These are phyloP conservation scores for Beauveria asiatica DNA, from an alignment of 2,329 filamentous ascomycete species.

Conservation along the genomic window DNA sequence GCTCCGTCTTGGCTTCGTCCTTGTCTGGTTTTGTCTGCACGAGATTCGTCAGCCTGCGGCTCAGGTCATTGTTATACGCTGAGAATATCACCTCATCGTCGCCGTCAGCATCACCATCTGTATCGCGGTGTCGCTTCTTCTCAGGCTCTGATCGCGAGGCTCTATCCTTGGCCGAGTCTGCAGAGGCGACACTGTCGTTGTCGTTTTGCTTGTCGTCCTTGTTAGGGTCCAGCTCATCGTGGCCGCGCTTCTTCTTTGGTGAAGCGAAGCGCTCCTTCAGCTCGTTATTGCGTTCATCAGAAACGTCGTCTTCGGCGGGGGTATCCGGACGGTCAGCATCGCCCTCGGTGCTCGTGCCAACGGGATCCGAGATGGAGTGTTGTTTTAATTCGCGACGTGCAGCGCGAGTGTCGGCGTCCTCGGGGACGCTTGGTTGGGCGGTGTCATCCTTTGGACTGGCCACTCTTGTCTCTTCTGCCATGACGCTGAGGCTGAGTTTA, in stretches of 20 bases:
- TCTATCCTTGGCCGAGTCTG: constrained; percentile 40
- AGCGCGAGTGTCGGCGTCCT: constrained; percentile 56
- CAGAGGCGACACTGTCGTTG: constrained; percentile 32
- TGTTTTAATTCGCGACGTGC: constrained; percentile 57
- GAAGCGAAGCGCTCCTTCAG: constrained; percentile 44
- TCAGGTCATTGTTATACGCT: background rate
- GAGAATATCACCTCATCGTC: constrained; percentile 1
- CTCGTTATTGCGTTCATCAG: constrained; percentile 26
- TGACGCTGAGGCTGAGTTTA: constrained; percentile 18
- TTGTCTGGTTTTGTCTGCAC: background rate
- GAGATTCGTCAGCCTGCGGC: constrained; percentile 8
- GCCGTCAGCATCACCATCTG: constrained; percentile 24
- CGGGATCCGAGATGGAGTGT: constrained; percentile 49
- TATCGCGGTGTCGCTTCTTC: constrained; percentile 56
- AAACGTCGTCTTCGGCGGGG: constrained; percentile 28
- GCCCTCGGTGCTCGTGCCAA: constrained; percentile 16
- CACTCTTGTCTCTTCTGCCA: constrained; percentile 37
- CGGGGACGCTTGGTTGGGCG: constrained; percentile 25
- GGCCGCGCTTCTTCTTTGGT: constrained; percentile 58
- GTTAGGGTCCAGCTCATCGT: constrained; percentile 48
- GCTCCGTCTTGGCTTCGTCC: background rate
- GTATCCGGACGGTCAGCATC: constrained; percentile 22
- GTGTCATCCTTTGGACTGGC: constrained; percentile 31
- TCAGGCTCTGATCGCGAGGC: constrained; percentile 45
- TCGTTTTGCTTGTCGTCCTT: constrained; percentile 35